phyloP scores from a whole-genome alignment of 148 eudicot genomes.

The Rhododendron mucronatum region DNA sequence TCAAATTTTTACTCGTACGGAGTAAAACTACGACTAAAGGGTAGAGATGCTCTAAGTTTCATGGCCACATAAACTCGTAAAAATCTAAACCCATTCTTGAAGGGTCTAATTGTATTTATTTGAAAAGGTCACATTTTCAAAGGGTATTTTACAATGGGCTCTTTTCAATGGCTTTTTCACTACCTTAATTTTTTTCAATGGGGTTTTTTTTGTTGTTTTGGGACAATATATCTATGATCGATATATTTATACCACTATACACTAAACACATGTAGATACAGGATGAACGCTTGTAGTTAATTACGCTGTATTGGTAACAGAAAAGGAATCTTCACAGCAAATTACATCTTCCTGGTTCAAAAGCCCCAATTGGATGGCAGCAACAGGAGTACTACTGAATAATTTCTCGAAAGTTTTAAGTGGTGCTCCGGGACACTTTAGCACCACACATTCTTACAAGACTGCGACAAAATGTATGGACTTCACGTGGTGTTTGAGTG shows the following conservation, averaged over 20 bases:
- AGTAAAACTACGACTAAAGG: not conserved
- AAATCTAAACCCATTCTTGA: not conserved
- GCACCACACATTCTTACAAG: too few species aligned
- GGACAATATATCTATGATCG: too few species aligned
- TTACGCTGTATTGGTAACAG: constrained; percentile 30
- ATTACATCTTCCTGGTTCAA: constrained; percentile 78
- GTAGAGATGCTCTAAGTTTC: not conserved
- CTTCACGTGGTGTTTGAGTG: not conserved
- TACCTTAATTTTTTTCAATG: too few species aligned
- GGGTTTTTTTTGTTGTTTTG: too few species aligned
- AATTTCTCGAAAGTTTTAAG: not conserved
- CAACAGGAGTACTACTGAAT: not conserved
- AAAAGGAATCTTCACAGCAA: constrained; percentile 84
- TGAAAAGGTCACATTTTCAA: not conserved
- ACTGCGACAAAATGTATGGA: too few species aligned
- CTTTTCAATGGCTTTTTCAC: not conserved
- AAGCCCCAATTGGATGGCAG: constrained; percentile 39
- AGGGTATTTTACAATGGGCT: not conserved
- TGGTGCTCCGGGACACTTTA: not conserved
- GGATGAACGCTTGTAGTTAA: not conserved
- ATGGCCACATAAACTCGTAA: not conserved
- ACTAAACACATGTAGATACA: too few species aligned
- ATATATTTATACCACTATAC: too few species aligned
- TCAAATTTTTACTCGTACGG: not conserved
- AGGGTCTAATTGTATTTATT: not conserved